These are phyloP conservation scores for Aureobasidium zeae DNA, from an alignment of 2,329 filamentous ascomycete genomes.

Conservation along the genomic window DNA sequence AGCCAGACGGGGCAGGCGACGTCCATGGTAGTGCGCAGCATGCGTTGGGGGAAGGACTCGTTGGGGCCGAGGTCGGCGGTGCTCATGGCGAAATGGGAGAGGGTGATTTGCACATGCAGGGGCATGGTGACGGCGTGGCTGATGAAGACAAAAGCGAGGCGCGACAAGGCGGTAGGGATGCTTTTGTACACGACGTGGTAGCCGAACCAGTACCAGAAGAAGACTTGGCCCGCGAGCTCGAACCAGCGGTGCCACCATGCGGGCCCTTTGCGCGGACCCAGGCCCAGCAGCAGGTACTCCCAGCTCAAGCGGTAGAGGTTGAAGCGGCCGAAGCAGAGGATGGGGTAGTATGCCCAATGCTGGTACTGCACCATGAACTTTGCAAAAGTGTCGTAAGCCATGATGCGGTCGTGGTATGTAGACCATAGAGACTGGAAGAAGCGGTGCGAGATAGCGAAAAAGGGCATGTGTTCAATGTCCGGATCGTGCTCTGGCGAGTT, in stretches of 20 bases:
- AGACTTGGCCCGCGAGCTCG: constrained; percentile 53
- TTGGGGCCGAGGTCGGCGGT: constrained; percentile 73
- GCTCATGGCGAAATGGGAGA: constrained; percentile 86
- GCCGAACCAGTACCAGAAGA: constrained; percentile 61
- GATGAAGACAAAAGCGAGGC: constrained; percentile 59
- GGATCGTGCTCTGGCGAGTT: constrained; percentile 93
- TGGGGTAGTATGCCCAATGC: constrained; percentile 58
- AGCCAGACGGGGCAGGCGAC: constrained; percentile 81
- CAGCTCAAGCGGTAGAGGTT: constrained; percentile 62
- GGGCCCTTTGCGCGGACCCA: constrained; percentile 48
- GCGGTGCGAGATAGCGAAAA: constrained; percentile 57
- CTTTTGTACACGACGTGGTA: constrained; percentile 54
- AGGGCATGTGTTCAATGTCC: constrained; percentile 68
- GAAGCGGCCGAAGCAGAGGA: constrained; percentile 58
- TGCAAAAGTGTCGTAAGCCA: constrained; percentile 53
- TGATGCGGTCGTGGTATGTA: constrained; percentile 56
- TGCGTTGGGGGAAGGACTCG: constrained; percentile 83
- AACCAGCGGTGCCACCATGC: constrained; percentile 60
- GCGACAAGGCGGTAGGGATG: constrained; percentile 49
- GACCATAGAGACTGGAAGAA: constrained; percentile 57
- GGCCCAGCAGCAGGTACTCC: constrained; percentile 51
- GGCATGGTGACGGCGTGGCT: constrained; percentile 75
- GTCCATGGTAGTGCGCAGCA: constrained; percentile 90
- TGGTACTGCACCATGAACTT: constrained; percentile 53
- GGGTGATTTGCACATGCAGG: constrained; percentile 79